Evolutionary conservation across 352 stramenopile species (phyloP), one percentile per base, ranked within the genome.

Genomic region (Vaucheria bursata): DNA sequence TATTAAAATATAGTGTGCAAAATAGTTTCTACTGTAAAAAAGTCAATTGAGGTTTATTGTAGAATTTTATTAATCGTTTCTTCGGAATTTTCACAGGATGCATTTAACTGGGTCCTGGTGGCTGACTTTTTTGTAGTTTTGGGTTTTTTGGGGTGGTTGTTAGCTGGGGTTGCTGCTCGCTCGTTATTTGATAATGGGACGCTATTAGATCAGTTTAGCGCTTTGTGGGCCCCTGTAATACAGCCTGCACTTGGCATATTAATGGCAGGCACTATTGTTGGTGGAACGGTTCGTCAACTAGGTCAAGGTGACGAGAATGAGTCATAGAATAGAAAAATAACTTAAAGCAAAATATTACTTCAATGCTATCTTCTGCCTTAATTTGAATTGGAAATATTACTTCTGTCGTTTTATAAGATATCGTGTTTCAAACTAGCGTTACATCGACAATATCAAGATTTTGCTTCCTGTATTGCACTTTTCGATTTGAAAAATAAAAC

Each of bases 51-150:
- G 45, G 18, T 18, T 18, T 59, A 59, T 25, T 25, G 45, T 18
- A 18, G 45, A 18, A 18, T 18, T 25, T 25, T 59, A 25, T 25
- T 59, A 59, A 65, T 7, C 39, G 68, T 34, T 33, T 73, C 35
- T 37, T 59, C 50, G 64, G 71, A 45, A 31, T 34, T 34, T 34
- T 65, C 77, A 49, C 77, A 79, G 64, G 71, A 73, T 33, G 35
- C 83, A n/a, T 86, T 92, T 49, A 88, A 85, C 0, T 89, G 85
- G 8, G 85, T 92, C 50, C 85, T 92, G 2, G 90, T 87, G 0
- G 81, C 87, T 25, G 89, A 92, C 84, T 92, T 92, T 82, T 92
- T 92, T 80, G 68, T 92, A 6, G 87, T 92, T n/a, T 84, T 87
- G 71, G 87, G 35, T 34, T 87, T 92, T 12, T 84, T 92, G 49